Base-by-base conservation (phyloP, 1,139 yeast species). In the Saccharomyces hybrid region DNA sequence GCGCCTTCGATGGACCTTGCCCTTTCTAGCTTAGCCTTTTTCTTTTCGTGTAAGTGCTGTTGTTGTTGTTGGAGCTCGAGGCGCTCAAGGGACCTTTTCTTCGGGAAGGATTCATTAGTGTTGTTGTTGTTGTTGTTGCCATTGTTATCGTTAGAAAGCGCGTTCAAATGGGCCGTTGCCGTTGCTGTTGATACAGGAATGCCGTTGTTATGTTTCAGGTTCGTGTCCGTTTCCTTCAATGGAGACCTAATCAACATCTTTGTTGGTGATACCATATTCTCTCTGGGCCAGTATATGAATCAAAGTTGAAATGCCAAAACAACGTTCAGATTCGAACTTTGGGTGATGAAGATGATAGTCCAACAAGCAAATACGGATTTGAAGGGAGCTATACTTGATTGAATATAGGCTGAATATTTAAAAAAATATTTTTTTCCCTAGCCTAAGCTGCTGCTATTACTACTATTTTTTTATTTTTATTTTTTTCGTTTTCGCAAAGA, bases 1-100 rank as follows among this genome's bases (percentile, higher is more conserved):
- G 70, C 71, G 9, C 71, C 71, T 55, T 67, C 71, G 27, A 67
- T 67, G 25, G 69, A 65, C 52, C 71, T 55, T 4, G 62, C 58
- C 28, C 67, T 58, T 53, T 61, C 66, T 27, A 57, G 56, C 44
- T 59, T 62, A n/a, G 58, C 53, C 32, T 50, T 59, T 54, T 58
- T 59, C 26, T 64, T 60, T 34, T 56, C 51, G 6, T 41, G 25
- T 6, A 23, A 13, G 23, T 51, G 54, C 52, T 20, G 23, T 20
- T 53, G 57, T 13, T 48, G 51, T 44, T 57, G 62, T 44, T 57
- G 54, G 29, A 55, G 57, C 51, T 63, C 66, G 46, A 60, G 48
- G 25, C 53, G 52, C 32, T 62, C 63, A 31, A 62, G 55, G 16
- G 61, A 57, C 49, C 66, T 55, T 51, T 62, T 64, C 54, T 62